Percentiles rank a stretch among this genome's conserved stretches.
Conservation (phyloP, 2,329 filamentous ascomycete genomes). For the Neofusicoccum sp. region DNA sequence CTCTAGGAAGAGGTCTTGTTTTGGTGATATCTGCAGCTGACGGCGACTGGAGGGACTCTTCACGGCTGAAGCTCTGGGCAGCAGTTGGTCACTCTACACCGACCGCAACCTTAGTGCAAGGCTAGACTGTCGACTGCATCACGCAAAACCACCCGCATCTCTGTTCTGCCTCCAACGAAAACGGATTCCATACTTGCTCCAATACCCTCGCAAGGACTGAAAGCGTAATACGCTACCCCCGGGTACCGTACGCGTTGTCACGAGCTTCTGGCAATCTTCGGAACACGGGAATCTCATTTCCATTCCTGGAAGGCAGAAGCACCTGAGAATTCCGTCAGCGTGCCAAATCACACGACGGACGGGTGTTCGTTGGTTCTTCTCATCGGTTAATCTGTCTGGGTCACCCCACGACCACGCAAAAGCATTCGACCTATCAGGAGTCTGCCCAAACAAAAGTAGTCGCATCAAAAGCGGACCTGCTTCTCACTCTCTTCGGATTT, state of each 20-base stretch:
- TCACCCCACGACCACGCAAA: conserved; percentile 36
- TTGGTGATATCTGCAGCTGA: conserved; percentile 43
- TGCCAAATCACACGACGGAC: conserved; percentile 35
- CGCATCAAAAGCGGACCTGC: conserved; percentile 20
- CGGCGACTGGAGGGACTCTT: conserved; percentile 39
- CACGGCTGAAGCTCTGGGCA: conserved; percentile 16
- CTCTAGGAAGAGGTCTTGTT: conserved; percentile 40
- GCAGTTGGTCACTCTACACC: conserved; percentile 11
- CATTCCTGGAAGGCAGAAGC: conserved; percentile 15
- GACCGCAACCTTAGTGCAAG: conserved; percentile 3
- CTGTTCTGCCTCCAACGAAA: conserved; percentile 3
- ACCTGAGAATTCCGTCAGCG: conserved; percentile 17
- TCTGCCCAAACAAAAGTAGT: conserved; percentile 18
- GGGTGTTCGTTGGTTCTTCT: conserved; percentile 39
- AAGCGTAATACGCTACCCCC: conserved; percentile 1
- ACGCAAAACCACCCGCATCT: conserved; percentile 9
- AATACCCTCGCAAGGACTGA: conserved; percentile 16
- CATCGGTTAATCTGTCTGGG: conserved; percentile 36
- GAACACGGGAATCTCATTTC: not conserved
- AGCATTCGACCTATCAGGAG: conserved; percentile 22
- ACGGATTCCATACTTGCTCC: conserved; percentile 14
- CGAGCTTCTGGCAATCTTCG: conserved; percentile 15
- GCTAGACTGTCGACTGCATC: conserved; percentile 15
- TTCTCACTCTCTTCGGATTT: conserved; percentile 19
- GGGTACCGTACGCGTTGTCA: conserved; percentile 2